phyloP scores from a whole-genome alignment of 192 early-diverging fungal genomes.

The Backusella tuberculispora region DNA sequence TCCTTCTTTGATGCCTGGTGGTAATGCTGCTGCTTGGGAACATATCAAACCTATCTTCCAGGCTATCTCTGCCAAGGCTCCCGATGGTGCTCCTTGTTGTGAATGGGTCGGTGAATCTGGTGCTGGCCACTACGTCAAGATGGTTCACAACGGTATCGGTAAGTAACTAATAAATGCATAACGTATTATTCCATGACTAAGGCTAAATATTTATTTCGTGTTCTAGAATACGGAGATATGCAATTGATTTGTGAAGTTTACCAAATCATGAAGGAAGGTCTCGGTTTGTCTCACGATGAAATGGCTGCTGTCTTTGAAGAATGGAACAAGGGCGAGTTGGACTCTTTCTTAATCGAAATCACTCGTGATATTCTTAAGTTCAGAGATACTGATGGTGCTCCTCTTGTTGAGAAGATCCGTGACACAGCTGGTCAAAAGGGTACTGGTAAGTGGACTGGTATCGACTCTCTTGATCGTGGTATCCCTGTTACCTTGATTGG shows the following conservation, averaged over 20 bases:
- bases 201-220: slow-evolving; percentile 13
- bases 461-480: slow-evolving; percentile 93
- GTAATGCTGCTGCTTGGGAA: slow-evolving; percentile 90
- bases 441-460: slow-evolving; percentile 98
- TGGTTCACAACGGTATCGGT: slow-evolving; percentile 99
- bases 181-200: neutral
- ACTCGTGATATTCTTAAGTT: slow-evolving; percentile 91
- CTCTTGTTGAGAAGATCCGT: slow-evolving; percentile 92
- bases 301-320: slow-evolving; percentile 86
- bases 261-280: slow-evolving; percentile 87
- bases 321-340: slow-evolving; percentile 98
- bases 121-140: slow-evolving; percentile 99
- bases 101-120: slow-evolving; percentile 99
- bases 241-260: slow-evolving; percentile 98
- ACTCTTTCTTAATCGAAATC: slow-evolving; percentile 98
- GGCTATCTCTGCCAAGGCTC: slow-evolving; percentile 88
- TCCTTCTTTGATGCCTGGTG: slow-evolving; percentile 97
- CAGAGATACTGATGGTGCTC: slow-evolving; percentile 88
- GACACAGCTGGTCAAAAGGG: slow-evolving; percentile 98
- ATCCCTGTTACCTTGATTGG: slow-evolving; percentile 97
- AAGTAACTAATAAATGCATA: slow-evolving; percentile 12
- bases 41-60: slow-evolving; percentile 97
- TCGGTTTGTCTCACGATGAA: slow-evolving; percentile 83
- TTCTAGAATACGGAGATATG: slow-evolving; percentile 94
- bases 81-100: slow-evolving; percentile 90